Evolutionary conservation across 768 basidiomycete species (phyloP), one percentile per base, ranked within the genome.

Genomic region (Coprinellus micaceus): DNA sequence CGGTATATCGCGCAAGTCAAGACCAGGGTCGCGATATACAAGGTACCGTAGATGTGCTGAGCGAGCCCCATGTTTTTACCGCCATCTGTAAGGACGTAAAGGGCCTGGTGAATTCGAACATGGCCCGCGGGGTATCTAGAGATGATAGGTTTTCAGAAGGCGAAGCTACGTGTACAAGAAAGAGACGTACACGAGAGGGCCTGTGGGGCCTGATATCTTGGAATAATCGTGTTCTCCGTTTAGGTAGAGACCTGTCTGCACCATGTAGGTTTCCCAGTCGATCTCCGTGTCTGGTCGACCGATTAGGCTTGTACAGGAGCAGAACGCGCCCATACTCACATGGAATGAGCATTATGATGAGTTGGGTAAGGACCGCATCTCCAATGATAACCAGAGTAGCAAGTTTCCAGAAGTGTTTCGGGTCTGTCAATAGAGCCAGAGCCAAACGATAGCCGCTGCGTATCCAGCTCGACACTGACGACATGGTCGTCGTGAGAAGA

Each of bases 231-330:
- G 78, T 67, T 95, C 88, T 30, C 94, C 94, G 53, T 83, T 81
- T 46, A 90, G 63, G 72, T 91, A 94, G 40, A 88, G 67, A 54
- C 86, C 79, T 1, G 90, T 81, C 52, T 98, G 97, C 52, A 87
- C 75, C 85, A 98, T 93, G 67, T 99, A 99, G 0, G 97, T 98
- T 65, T 87, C 82, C 86, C 92, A 98, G 73, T 99, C 97, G 64
- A 99, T 99, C 72, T 99, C 95, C 11, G 97, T 98, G 74, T 95
- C 96, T 98, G 75, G 50, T 52, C 63, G 36, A 33, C 21, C 40
- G 26, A 12, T 29, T 3, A 43, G 17, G n/a, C 17, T n/a, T 22
- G 11, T 46, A 7, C 10, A 41, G 36, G 43, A 46, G 26, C 46
- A 58, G 59, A 58, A 30, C 52, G 41, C 21, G 2, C 15, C 22